Conservation (phyloP, 805 yeast species). For the Ogataea degrootiae region DNA sequence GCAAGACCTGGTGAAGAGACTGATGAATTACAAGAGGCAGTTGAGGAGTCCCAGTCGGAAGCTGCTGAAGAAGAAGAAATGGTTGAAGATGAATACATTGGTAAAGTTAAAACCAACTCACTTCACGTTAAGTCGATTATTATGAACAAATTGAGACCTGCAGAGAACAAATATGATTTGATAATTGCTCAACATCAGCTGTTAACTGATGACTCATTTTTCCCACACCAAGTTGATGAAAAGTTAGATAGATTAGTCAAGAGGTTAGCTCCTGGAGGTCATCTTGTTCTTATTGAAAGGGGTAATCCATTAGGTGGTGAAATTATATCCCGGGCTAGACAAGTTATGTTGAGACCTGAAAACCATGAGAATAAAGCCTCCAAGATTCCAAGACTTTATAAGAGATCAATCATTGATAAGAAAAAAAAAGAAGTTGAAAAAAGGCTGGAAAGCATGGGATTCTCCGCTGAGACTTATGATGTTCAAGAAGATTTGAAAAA, state of each 20-base stretch:
- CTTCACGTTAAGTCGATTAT: constrained; percentile 53
- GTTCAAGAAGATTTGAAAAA: constrained; percentile 23
- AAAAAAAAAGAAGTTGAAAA: constrained; percentile 8
- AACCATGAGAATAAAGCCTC: constrained; percentile 48
- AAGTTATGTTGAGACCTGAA: constrained; percentile 84
- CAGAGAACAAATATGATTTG: constrained; percentile 60
- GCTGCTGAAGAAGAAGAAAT: constrained; percentile 7
- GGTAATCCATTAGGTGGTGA: constrained; percentile 92
- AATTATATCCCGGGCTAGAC: constrained; percentile 83
- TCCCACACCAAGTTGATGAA: constrained; percentile 71
- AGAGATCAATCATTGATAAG: constrained; percentile 39
- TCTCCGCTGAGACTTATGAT: constrained; percentile 14
- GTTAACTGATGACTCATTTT: constrained; percentile 50
- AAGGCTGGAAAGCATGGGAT: constrained; percentile 1
- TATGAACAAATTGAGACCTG: constrained; percentile 46
- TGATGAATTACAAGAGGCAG: constrained; percentile 41
- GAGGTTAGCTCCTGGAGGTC: constrained; percentile 72
- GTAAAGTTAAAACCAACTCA: constrained; percentile 52
- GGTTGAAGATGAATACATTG: constrained; percentile 35
- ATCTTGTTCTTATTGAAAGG: constrained; percentile 73
- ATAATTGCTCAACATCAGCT: constrained; percentile 82
- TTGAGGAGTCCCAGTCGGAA: constrained; percentile 7
- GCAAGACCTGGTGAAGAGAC: constrained; percentile 15
- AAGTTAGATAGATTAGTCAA: constrained; percentile 55
- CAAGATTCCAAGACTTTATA: constrained; percentile 67